A percentile compares a stretch with the other conserved stretches of the same genome.
These are phyloP conservation scores for Fibroporia radiculosa DNA, from an alignment of 768 basidiomycete genomes.

Conservation along the genomic window DNA sequence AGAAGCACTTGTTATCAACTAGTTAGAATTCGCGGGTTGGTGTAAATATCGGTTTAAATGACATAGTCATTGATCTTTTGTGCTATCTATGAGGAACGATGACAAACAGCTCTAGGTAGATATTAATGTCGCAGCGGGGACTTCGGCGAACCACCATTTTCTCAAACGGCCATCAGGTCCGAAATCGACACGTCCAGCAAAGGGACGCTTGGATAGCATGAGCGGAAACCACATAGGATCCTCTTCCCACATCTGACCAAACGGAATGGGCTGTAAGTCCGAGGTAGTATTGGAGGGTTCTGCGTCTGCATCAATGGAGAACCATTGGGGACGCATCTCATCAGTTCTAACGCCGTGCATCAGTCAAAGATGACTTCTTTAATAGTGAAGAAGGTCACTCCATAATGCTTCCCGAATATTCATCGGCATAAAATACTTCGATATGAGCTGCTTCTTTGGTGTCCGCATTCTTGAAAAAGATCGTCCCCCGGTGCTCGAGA, in stretches of 20 bases:
- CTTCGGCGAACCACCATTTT: slow-evolving; percentile 29
- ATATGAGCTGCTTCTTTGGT: slow-evolving; percentile 60
- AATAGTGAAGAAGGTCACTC: slow-evolving; percentile 41
- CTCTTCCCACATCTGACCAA: slow-evolving; percentile 52
- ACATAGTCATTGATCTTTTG: too few relatives aligned
- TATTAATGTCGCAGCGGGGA: background rate
- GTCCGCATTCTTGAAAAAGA: slow-evolving; percentile 54
- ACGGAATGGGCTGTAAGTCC: slow-evolving; percentile 43
- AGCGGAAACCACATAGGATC: slow-evolving; percentile 66
- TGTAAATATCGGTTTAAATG: too few relatives aligned
- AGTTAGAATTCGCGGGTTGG: too few relatives aligned
- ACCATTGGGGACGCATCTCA: slow-evolving; percentile 87
- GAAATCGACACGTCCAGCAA: slow-evolving; percentile 45
- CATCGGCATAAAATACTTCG: slow-evolving; percentile 59
- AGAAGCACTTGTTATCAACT: slow-evolving; percentile 23
- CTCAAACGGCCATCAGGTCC: slow-evolving; percentile 17
- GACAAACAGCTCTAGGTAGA: too few relatives aligned
- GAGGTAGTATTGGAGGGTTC: background rate
- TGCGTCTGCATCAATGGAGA: slow-evolving; percentile 26
- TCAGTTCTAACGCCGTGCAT: slow-evolving; percentile 44
- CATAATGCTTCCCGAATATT: slow-evolving; percentile 49
- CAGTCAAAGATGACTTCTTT: background rate
- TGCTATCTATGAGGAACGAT: too few relatives aligned
- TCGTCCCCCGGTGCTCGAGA: slow-evolving; percentile 52
- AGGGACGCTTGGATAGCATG: slow-evolving; percentile 34